Evolutionary conservation across 164 flowering plant genomes (phyloP), one percentile per base, ranked within the genome.

Genomic region (Buxus sempervirens): DNA sequence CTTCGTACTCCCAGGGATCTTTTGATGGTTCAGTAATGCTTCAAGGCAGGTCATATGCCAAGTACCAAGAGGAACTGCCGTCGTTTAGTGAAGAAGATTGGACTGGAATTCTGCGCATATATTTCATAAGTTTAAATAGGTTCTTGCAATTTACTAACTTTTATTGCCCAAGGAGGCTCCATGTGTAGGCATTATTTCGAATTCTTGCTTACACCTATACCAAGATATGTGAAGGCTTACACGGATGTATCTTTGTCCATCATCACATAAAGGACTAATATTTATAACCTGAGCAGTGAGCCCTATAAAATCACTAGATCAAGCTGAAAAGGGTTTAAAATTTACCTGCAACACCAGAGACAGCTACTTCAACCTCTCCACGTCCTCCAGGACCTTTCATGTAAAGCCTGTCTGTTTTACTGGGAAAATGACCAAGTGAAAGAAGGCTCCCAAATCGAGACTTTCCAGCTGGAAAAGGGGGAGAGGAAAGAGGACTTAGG

Each of bases 371-470:
- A 78, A 95, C 98, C 81, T 92, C 97, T 32, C 99, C 99, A 62
- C 93, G 90, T 45, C 99, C 99, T 62, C 99, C 99, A 53, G 99
- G 99, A 67, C 99, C 99, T 81, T 82, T 95, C 99, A 95, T 95
- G 81, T 86, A 90, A 53, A 95, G 82, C 72, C 86, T 89, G 77
- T 95, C 97, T 21, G 88, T 74, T 83, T 88, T 92, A 49, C 84
- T 84, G 69, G 86, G 68, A 59, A 79, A 75, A 67, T 87, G 80
- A 68, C 88, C 88, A 59, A 86, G 81, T 54, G 92, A 83, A 28
- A 90, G 80, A 74, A 95, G 89, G 83, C 96, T 90, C 51, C 96
- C 97, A 60, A 95, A 88, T 72, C 93, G 78, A 78, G 89, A 81
- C 75, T 78, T 89, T 32, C 99, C 99, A 71, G 88, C 99, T 95